A percentile compares a stretch with the other conserved stretches of the same genome.
phyloP scores from a whole-genome alignment of 495 filamentous ascomycete species.

The Aspergillus mulundensis region DNA sequence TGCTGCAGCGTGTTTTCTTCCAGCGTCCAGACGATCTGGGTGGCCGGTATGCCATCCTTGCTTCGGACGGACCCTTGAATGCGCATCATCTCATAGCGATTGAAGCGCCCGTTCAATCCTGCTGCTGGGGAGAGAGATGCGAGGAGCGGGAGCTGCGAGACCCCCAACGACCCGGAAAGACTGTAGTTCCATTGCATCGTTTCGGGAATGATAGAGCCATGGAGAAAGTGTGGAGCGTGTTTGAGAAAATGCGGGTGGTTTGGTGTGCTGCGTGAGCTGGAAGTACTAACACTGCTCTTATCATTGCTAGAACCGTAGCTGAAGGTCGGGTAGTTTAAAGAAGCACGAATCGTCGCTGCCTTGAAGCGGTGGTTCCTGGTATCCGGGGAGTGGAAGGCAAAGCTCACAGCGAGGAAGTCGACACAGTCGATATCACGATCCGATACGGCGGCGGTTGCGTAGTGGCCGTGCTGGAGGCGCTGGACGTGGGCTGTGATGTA shows the following conservation, averaged over 20 bases:
- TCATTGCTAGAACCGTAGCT: conserved; percentile 31
- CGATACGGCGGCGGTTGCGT: conserved; percentile 37
- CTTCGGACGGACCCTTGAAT: conserved; percentile 50
- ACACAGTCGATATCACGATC: conserved; percentile 41
- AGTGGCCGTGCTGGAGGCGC: conserved; percentile 50
- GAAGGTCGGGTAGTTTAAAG: conserved; percentile 33
- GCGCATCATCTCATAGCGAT: conserved; percentile 51
- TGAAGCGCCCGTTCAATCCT: conserved; percentile 36
- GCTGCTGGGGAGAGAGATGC: conserved; percentile 42
- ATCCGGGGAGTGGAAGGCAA: conserved; percentile 47
- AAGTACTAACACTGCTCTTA: not conserved
- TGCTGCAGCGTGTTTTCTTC: conserved; percentile 49
- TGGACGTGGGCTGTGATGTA: conserved; percentile 49
- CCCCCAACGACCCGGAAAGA: conserved; percentile 44
- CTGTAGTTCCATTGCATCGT: conserved; percentile 51
- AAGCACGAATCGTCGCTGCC: conserved; percentile 41
- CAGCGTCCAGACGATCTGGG: conserved; percentile 48
- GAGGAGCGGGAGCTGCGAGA: conserved; percentile 42
- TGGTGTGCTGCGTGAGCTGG: not conserved
- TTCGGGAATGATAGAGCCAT: conserved; percentile 49
- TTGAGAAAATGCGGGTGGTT: conserved; percentile 43
- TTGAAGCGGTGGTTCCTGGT: conserved; percentile 44
- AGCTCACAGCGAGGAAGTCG: conserved; percentile 48
- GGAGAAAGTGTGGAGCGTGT: conserved; percentile 51
- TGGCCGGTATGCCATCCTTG: conserved; percentile 39